A percentile compares a stretch with the other conserved stretches of the same genome.
phyloP scores from a whole-genome alignment of 2,329 filamentous ascomycete genomes.

The Paracamarosporium sp. region DNA sequence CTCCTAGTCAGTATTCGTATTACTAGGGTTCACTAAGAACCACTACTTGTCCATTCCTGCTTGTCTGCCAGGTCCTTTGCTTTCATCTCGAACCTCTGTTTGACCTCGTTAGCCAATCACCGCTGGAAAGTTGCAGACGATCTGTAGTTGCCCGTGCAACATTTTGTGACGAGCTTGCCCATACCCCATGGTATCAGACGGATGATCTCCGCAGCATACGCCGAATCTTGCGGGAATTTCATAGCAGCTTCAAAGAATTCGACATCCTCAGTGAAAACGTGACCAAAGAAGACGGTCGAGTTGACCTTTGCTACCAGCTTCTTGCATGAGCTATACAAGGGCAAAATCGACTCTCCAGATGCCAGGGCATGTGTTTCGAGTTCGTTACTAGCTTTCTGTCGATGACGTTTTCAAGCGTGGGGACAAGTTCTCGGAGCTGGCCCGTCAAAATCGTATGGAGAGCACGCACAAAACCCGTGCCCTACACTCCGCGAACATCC shows the following conservation, averaged over 20 bases:
- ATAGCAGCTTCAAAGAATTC: conserved; percentile 6
- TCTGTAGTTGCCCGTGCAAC: not conserved
- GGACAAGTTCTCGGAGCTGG: conserved; percentile 4
- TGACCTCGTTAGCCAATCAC: not conserved
- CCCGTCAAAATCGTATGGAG: conserved; percentile 19
- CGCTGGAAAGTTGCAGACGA: not conserved
- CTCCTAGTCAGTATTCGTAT: not conserved
- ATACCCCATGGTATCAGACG: not conserved
- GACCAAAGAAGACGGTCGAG: conserved; percentile 1
- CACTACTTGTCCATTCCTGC: not conserved
- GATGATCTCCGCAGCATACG: conserved; percentile 1
- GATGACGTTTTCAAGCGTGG: not conserved
- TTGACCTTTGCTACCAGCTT: not conserved
- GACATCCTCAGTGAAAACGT: not conserved
- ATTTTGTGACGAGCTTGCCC: not conserved
- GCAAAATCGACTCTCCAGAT: not conserved
- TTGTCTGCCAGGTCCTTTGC: not conserved
- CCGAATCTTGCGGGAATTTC: conserved; percentile 1
- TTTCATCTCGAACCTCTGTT: not conserved
- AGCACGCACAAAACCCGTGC: conserved; percentile 21
- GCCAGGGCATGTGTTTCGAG: not conserved
- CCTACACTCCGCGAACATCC: conserved; percentile 25
- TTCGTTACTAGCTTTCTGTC: not conserved
- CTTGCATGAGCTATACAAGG: not conserved
- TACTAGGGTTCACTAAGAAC: not conserved